These are phyloP conservation scores for Helianthus tuberosus DNA, from an alignment of 129 eudicot genomes.

Conservation along the genomic window DNA sequence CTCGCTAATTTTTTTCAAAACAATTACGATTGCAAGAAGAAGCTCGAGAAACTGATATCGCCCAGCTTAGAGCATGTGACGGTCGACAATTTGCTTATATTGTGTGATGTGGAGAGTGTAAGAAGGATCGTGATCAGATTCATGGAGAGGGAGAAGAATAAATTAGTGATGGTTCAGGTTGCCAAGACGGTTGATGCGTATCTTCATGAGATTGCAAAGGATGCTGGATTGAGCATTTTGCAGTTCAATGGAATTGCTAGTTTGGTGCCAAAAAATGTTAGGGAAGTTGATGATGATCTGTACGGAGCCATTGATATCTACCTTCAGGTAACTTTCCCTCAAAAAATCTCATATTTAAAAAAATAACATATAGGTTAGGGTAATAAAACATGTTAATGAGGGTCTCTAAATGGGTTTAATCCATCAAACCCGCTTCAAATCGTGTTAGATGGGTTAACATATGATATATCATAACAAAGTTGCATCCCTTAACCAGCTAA, in stretches of 20 bases:
- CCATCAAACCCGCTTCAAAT: no score
- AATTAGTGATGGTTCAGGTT: constrained; percentile 73
- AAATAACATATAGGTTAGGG: no score
- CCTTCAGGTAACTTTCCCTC: constrained; percentile 53
- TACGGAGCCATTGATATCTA: constrained; percentile 94
- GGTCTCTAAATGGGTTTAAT: no score
- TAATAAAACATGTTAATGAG: no score
- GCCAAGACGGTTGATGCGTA: constrained; percentile 91
- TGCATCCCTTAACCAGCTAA: no score
- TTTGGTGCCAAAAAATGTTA: constrained; percentile 74
- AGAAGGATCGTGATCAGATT: constrained; percentile 82
- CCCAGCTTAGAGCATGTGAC: constrained; percentile 74
- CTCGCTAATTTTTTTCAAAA: constrained; percentile 62
- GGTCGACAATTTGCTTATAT: constrained; percentile 73
- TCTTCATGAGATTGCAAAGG: constrained; percentile 78
- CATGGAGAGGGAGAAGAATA: constrained; percentile 86
- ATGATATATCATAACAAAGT: no score
- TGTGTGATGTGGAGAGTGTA: constrained; percentile 84
- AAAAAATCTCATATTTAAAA: no score
- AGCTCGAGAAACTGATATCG: constrained; percentile 71
- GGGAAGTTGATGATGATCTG: constrained; percentile 85
- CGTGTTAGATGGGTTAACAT: no score
- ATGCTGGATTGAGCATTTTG: constrained; percentile 58
- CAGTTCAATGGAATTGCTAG: constrained; percentile 88
- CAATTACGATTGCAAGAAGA: constrained; percentile 47